phyloP scores from a whole-genome alignment of 139 green algal genomes.

The Volvox reticuliferus region DNA sequence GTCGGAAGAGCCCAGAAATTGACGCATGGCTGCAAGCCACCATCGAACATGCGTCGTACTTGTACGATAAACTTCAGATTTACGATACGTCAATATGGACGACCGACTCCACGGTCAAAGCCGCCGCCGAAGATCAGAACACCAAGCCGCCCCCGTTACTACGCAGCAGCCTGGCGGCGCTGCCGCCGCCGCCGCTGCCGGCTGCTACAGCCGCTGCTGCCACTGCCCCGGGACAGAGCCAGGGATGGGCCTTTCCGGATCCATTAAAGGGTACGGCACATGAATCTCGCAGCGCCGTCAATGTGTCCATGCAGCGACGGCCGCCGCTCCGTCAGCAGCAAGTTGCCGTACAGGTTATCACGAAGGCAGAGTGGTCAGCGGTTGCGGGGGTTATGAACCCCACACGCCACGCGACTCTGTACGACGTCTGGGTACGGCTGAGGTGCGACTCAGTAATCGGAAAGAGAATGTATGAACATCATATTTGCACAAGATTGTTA shows the following conservation, averaged over 20 bases:
- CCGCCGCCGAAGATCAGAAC: too few species aligned
- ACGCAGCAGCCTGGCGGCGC: neutral
- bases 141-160: neutral
- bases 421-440: neutral
- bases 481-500: neutral
- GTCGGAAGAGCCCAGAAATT: constrained; percentile 15
- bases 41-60: constrained; percentile 13
- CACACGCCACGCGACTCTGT: neutral
- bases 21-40: constrained; percentile 37
- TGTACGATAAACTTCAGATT: constrained; percentile 37
- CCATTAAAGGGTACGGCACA: neutral
- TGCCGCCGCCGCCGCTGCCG: neutral
- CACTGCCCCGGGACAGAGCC: neutral
- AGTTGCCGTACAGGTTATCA: neutral
- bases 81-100: neutral
- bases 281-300: neutral
- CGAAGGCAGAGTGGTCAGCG: neutral
- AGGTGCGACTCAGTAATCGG: neutral
- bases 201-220: neutral
- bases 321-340: neutral
- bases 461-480: too few species aligned
- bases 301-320: neutral
- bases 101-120: neutral
- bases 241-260: neutral
- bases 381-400: neutral